phyloP scores from a whole-genome alignment of 2,329 filamentous ascomycete species.

The Fusarium nurragi region DNA sequence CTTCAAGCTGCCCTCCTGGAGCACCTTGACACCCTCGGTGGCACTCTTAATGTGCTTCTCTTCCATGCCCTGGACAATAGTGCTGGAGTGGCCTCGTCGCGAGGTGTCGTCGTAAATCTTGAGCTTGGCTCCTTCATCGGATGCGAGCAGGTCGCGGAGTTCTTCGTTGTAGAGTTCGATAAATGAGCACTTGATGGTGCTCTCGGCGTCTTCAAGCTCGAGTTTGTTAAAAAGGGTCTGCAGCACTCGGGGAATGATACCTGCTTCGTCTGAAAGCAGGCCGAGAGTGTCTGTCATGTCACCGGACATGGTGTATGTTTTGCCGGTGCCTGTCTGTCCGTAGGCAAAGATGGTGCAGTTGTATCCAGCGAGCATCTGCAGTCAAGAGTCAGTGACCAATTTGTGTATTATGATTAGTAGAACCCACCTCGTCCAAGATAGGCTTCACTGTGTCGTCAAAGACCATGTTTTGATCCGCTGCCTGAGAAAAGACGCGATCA shows the following conservation, averaged over 20 bases:
- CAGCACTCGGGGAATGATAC: conserved; percentile 92
- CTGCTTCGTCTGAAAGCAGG: conserved; percentile 87
- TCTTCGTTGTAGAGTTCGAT: conserved; percentile 99
- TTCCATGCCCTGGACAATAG: conserved; percentile 96
- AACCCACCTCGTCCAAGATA: conserved; percentile 85
- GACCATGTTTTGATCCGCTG: conserved; percentile 91
- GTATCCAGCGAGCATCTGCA: conserved; percentile 90
- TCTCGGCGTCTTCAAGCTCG: conserved; percentile 80
- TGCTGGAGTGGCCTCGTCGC: conserved; percentile 84
- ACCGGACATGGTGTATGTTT: conserved; percentile 99
- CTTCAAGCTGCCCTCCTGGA: conserved; percentile 89
- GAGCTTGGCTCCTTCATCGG: conserved; percentile 83
- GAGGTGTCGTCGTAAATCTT: conserved; percentile 95
- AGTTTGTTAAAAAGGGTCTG: conserved; percentile 88
- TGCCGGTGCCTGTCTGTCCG: conserved; percentile 96
- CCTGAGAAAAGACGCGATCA: conserved; percentile 95
- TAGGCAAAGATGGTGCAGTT: conserved; percentile 99
- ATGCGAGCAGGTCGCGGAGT: conserved; percentile 84
- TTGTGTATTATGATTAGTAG: background rate
- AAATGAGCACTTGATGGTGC: conserved; percentile 95
- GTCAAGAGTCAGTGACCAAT: conserved; percentile 1
- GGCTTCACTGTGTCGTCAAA: conserved; percentile 96
- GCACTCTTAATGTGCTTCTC: conserved; percentile 91
- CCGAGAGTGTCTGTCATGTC: conserved; percentile 91
- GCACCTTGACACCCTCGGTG: conserved; percentile 83